phyloP scores from a whole-genome alignment of 441 rosid genomes.

The Erysimum cheiri region DNA sequence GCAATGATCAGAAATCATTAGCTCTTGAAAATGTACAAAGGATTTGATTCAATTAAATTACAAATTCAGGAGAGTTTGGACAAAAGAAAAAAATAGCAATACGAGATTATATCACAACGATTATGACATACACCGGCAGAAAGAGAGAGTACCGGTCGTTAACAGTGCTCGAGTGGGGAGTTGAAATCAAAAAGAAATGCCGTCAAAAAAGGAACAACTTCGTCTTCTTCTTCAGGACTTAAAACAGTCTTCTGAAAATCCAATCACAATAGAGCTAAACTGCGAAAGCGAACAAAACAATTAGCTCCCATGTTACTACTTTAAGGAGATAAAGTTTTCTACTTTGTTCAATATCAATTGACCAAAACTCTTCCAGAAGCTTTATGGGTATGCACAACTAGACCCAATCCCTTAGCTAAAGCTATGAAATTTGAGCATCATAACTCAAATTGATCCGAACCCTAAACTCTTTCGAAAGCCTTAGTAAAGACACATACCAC shows the following conservation, averaged over 20 bases:
- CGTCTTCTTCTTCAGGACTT: background rate
- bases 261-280: background rate
- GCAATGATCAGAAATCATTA: slow-evolving; percentile 1
- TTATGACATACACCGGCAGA: background rate
- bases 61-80: background rate
- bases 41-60: background rate
- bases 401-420: background rate
- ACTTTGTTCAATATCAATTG: background rate
- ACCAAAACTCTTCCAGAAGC: background rate
- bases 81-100: background rate
- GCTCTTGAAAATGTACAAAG: background rate
- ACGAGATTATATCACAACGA: background rate
- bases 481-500: slow-evolving; percentile 3
- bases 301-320: background rate
- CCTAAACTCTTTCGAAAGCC: background rate
- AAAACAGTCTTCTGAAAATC: background rate
- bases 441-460: background rate
- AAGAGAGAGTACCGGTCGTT: background rate
- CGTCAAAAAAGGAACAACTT: background rate
- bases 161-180: background rate
- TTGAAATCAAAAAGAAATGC: background rate
- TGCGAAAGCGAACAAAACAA: background rate
- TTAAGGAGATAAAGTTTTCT: too few species aligned
- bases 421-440: background rate
- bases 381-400: background rate